Conservation (phyloP, 2,329 filamentous ascomycete species). For the Sporothrix pallida region DNA sequence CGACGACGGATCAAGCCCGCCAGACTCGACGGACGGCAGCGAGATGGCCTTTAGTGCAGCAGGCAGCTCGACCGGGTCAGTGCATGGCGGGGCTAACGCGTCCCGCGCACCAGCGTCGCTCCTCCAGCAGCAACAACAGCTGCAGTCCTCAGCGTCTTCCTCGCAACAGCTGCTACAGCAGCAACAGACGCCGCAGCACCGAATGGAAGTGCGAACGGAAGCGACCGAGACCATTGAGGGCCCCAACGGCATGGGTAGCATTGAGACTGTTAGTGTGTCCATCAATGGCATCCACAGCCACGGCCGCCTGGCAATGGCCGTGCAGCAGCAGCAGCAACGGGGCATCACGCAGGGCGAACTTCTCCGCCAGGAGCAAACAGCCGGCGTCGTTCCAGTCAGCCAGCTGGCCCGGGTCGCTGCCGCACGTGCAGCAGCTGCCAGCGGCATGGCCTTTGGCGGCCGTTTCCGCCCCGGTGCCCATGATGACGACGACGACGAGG, state of each 20-base stretch:
- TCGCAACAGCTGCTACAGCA: conserved; percentile 40
- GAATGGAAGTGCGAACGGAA: conserved; percentile 69
- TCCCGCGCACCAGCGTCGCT: conserved; percentile 23
- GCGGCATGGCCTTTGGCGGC: conserved; percentile 30
- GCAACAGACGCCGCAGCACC: conserved; percentile 36
- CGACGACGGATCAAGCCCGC: conserved; percentile 37
- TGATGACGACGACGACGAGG: conserved; percentile 30
- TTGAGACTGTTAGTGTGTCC: conserved; percentile 80
- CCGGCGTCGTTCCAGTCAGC: conserved; percentile 74
- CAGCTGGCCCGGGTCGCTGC: conserved; percentile 58
- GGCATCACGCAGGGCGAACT: conserved; percentile 84
- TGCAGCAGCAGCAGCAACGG: conserved; percentile 42
- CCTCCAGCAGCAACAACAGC: conserved; percentile 23
- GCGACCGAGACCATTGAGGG: conserved; percentile 81
- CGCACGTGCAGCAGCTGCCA: conserved; percentile 36
- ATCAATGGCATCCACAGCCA: conserved; percentile 59
- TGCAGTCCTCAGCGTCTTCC: conserved; percentile 10
- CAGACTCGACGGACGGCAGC: conserved; percentile 32
- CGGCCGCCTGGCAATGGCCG: conserved; percentile 30
- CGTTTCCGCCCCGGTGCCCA: not conserved
- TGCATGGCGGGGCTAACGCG: conserved; percentile 1
- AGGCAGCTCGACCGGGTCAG: conserved; percentile 36
- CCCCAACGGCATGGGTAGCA: conserved; percentile 76
- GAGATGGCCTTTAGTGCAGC: conserved; percentile 33
- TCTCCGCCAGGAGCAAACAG: conserved; percentile 83